phyloP scores from a whole-genome alignment of 108 stramenopile species.

The Epithemia pelagica region DNA sequence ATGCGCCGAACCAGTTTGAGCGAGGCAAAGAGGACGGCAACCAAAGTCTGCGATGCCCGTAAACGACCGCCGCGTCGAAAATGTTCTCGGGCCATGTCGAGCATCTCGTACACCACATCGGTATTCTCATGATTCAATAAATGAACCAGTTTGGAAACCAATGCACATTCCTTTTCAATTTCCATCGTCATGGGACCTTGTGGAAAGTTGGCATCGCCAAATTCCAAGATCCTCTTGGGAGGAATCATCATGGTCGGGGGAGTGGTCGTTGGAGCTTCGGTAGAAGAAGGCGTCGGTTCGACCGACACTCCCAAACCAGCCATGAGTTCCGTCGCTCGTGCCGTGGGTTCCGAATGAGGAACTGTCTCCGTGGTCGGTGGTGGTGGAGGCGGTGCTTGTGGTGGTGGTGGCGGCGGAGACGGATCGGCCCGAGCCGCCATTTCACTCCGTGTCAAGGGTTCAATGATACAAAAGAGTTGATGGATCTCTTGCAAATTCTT shows the following conservation, averaged over 20 bases:
- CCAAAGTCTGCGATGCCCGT: constrained; percentile 64
- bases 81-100: constrained; percentile 61
- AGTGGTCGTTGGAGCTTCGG: neutral
- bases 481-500: constrained; percentile 62
- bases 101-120: constrained; percentile 78
- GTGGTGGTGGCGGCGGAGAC: neutral
- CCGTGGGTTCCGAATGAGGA: constrained; percentile 22
- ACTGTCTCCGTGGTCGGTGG: constrained; percentile 10
- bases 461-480: constrained; percentile 78
- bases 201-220: neutral
- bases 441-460: constrained; percentile 82
- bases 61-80: constrained; percentile 49
- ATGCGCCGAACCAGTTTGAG: constrained; percentile 69
- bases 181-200: neutral
- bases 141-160: constrained; percentile 90
- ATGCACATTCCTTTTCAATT: constrained; percentile 29
- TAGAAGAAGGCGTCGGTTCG: neutral
- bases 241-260: too few species aligned
- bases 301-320: constrained; percentile 47
- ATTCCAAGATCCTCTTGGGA: neutral
- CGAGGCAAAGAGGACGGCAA: constrained; percentile 80
- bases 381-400: constrained; percentile 11
- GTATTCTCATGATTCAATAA: constrained; percentile 79
- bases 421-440: constrained; percentile 3
- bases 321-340: constrained; percentile 65